phyloP scores from a whole-genome alignment of 2,329 filamentous ascomycete species.

The Rosellinia necatrix region DNA sequence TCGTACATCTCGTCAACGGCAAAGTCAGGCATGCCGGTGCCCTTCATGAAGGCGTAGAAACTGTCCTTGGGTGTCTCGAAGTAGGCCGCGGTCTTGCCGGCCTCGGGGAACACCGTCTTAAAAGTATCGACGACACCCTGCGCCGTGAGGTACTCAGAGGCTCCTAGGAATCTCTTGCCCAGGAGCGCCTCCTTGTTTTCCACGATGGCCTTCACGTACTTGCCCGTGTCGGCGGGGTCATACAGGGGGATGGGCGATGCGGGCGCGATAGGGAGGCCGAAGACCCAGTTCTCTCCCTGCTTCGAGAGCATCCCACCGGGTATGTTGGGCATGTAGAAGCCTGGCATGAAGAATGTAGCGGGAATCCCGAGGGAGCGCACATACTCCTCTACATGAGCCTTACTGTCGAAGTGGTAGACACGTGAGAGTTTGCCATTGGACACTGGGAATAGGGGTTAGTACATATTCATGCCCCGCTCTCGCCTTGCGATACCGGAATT shows the following conservation, averaged over 20 bases:
- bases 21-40: constrained; percentile 45
- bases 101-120: constrained; percentile 44
- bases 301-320: constrained; percentile 38
- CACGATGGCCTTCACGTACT: constrained; percentile 46
- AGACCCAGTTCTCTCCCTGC: constrained; percentile 42
- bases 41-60: constrained; percentile 46
- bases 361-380: constrained; percentile 52
- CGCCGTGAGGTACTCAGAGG: constrained; percentile 48
- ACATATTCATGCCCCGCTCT: not conserved
- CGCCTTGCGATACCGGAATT: not conserved
- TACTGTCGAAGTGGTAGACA: constrained; percentile 60
- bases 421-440: constrained; percentile 46
- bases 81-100: constrained; percentile 45
- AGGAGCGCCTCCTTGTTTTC: constrained; percentile 44
- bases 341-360: constrained; percentile 57
- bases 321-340: constrained; percentile 59
- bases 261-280: constrained; percentile 40
- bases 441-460: constrained; percentile 36
- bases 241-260: constrained; percentile 43
- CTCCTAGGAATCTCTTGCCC: constrained; percentile 49
- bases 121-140: constrained; percentile 47
- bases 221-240: constrained; percentile 45
- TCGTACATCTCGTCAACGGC: constrained; percentile 56
- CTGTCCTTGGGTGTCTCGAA: constrained; percentile 45
- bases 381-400: constrained; percentile 60